Evolutionary conservation across 2,329 filamentous ascomycete species (phyloP), one percentile per base, ranked within the genome.

Genomic region (Cladosporium sp.): DNA sequence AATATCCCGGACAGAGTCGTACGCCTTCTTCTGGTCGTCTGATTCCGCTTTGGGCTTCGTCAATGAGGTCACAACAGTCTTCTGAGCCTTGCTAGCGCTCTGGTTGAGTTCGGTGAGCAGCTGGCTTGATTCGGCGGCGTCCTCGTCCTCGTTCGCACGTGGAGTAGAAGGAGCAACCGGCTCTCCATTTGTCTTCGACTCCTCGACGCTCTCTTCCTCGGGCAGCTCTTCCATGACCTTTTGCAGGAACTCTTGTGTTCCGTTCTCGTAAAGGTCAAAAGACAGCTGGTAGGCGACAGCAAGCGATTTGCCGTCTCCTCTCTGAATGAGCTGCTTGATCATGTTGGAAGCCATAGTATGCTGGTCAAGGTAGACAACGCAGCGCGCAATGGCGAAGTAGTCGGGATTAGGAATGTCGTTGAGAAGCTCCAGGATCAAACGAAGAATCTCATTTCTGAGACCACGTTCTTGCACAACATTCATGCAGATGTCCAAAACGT

Each of bases 191-290:
- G 64, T 62, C 12, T 64, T 59, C n/a, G 35, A 33, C 36, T 59
- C 53, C 8, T 65, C 62, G 7, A 41, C 50, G n/a, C 78, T 72
- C 22, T 77, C 73, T 12, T 67, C 63, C 29, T 73, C 71, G 0
- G 90, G 88, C 27, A 97, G 75, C 39, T 88, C 83, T 52, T 87
- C 82, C 63, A 92, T 84, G 38, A 98, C 88, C 71, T 93, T 96
- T 58, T 84, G 84, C 19, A 98, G 72, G 62, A 98, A 98, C 66
- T 97, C 93, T 62, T 98, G 93, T 0, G 93, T 97, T 59, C 93
- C 93, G 64, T 98, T 98, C 72, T 98, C 93, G 69, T 96, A 97
- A 5, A 98, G 78, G 63, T 98, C 93, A 63, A 98, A 98, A 1
- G 92, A 93, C 51, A 98, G 95, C 67, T 98, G 93, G 68, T 97